These are phyloP conservation scores for Raddia distichophylla DNA, from an alignment of 176 grass and related monocot genomes.

Conservation along the genomic window DNA sequence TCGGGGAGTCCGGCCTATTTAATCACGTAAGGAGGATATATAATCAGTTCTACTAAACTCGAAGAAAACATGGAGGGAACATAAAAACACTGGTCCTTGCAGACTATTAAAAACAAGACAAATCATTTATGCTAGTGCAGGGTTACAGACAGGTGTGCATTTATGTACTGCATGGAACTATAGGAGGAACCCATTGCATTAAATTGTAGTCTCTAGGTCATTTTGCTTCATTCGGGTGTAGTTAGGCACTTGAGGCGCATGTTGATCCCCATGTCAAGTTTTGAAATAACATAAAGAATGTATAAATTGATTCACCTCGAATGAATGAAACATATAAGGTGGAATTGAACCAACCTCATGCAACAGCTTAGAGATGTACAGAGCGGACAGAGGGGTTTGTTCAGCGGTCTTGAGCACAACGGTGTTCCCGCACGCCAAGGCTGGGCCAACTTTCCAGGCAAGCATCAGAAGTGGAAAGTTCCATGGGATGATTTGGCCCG, in stretches of 20 bases:
- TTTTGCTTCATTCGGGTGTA: not conserved
- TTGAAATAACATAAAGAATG: not conserved
- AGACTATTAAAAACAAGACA: not conserved
- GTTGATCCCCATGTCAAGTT: not conserved
- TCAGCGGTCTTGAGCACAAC: conserved; percentile 92
- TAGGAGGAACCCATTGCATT: not conserved
- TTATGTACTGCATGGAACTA: not conserved
- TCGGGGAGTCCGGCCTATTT: conserved; percentile 86
- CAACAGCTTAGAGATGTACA: conserved; percentile 67
- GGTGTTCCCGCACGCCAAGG: conserved; percentile 86
- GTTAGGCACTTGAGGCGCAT: not conserved
- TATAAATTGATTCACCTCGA: not conserved
- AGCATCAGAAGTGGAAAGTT: conserved; percentile 97
- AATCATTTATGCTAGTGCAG: not conserved
- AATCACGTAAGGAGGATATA: not conserved
- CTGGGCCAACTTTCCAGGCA: conserved; percentile 95
- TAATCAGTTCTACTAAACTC: conserved; percentile 19
- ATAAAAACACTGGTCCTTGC: not conserved
- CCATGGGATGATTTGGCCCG: conserved; percentile 94
- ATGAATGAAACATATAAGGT: not conserved
- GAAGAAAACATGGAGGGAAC: not conserved
- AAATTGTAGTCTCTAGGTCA: not conserved
- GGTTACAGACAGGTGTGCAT: not conserved
- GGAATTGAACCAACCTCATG: conserved; percentile 63
- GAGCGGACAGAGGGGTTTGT: conserved; percentile 89